Percentiles rank a stretch among this genome's conserved stretches.
Conservation (phyloP, 1,139 yeast genomes). For the Blastobotrys aristatus region DNA sequence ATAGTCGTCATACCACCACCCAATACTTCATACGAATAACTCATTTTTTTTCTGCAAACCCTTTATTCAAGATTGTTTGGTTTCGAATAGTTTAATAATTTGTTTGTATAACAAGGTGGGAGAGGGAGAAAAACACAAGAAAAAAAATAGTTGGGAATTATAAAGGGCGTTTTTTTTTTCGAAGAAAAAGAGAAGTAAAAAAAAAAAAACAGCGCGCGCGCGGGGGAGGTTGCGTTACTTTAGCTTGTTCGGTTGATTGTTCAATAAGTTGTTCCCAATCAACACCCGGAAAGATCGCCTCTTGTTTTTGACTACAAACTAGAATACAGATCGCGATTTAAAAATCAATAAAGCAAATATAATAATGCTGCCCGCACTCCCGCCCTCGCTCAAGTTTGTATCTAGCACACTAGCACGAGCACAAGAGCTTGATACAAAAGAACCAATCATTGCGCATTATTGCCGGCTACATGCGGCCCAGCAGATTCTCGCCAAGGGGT, state of each 20-base stretch:
- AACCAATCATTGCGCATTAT: constrained; percentile 54
- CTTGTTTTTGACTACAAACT: too few relatives aligned
- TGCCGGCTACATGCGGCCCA: constrained; percentile 61
- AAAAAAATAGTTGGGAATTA: too few relatives aligned
- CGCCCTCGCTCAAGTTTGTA: constrained; percentile 10
- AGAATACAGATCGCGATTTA: too few relatives aligned
- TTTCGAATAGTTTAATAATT: too few relatives aligned
- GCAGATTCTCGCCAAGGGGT: constrained; percentile 51
- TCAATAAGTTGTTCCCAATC: too few relatives aligned
- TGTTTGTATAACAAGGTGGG: not conserved
- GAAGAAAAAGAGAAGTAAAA: too few relatives aligned
- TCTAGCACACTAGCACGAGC: constrained; percentile 46
- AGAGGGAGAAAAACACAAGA: not conserved
- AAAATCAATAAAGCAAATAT: not conserved
- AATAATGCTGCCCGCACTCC: constrained; percentile 6
- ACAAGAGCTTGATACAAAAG: constrained; percentile 43
- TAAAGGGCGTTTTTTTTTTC: too few relatives aligned
- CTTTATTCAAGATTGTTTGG: too few relatives aligned
- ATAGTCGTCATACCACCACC: not conserved
- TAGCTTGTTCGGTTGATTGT: too few relatives aligned
- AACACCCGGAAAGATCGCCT: too few relatives aligned
- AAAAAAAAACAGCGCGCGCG: not conserved
- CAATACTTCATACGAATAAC: not conserved
- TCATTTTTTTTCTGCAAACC: not conserved
- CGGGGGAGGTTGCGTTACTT: too few relatives aligned